Evolutionary conservation across 2,329 filamentous ascomycete genomes (phyloP), one percentile per base, ranked within the genome.

Genomic region (Aspergillus aculeatus): DNA sequence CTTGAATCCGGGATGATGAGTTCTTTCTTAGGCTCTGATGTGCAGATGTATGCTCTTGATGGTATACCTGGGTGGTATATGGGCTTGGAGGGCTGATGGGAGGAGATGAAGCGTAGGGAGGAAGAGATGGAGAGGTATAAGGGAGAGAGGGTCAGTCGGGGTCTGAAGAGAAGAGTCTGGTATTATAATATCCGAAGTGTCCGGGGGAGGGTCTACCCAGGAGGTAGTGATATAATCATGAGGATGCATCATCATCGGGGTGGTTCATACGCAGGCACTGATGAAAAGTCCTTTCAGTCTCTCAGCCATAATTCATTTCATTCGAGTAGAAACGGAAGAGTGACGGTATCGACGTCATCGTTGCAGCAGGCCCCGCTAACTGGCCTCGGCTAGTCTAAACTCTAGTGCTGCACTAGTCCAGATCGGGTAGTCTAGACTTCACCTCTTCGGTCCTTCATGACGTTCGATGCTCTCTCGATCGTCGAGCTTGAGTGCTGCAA

Each of bases 331-430:
- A 35, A 35, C 11, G 29, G 24, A 29, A 51, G 29, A 51, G 53
- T 56, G 59, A 61, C 56, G 64, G 70, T 72, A 68, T 70, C 68
- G 66, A 74, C 72, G 72, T 74, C 72, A 74, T 74, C 52, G 60
- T 69, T 69, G 65, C 62, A 66, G 61, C n/a, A 53, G 53, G 56
- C 60, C 59, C 57, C 58, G 59, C 68, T 69, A 67, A 58, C 68
- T 58, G 53, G 32, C 62, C 52, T 54, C 51, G 67, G 54, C 61
- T 72, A 71, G 70, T 54, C 31, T 47, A 7, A 50, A 65, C 62
- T 59, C 47, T 61, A 62, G 56, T 50, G 14, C 1, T 1, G 2
- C 49, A 14, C 65, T 71, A 72, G 41, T 2, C 69, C 60, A 4
- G 0, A 66, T 63, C 7, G 2, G 65, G 67, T 26, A 47, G 38